Percentiles rank a stretch among this genome's conserved stretches.
phyloP scores from a whole-genome alignment of 2,329 filamentous ascomycete genomes.

The Aspergillus thermomutatus region DNA sequence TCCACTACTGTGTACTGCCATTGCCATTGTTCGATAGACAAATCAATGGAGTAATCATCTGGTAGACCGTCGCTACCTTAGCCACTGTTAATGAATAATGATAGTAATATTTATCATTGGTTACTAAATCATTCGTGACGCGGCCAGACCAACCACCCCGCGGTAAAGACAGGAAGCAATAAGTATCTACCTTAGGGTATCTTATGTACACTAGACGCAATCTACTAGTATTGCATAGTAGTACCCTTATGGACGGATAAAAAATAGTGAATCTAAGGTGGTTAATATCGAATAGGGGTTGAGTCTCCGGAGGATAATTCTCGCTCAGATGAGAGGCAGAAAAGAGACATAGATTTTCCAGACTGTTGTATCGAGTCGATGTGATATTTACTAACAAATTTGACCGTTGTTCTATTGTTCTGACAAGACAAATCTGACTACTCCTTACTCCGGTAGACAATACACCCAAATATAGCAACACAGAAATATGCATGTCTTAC shows the following conservation, averaged over 20 bases:
- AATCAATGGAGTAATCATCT: neutral
- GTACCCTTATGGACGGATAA: too few relatives aligned
- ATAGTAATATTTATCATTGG: neutral
- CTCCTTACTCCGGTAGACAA: neutral
- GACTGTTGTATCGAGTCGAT: too few relatives aligned
- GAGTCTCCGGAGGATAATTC: neutral
- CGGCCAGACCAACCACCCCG: neutral
- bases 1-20: neutral
- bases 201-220: neutral
- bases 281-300: neutral
- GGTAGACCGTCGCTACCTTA: neutral
- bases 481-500: neutral
- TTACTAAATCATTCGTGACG: neutral
- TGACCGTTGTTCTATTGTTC: neutral
- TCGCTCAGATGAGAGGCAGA: neutral
- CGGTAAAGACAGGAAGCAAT: neutral
- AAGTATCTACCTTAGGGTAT: neutral
- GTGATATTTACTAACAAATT: too few relatives aligned
- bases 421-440: neutral
- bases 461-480: neutral
- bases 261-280: neutral
- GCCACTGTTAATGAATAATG: neutral
- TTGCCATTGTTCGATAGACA: neutral
- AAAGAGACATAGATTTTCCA: too few relatives aligned
- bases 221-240: neutral